phyloP scores from a whole-genome alignment of 495 filamentous ascomycete genomes.

The Aspergillus affinis region DNA sequence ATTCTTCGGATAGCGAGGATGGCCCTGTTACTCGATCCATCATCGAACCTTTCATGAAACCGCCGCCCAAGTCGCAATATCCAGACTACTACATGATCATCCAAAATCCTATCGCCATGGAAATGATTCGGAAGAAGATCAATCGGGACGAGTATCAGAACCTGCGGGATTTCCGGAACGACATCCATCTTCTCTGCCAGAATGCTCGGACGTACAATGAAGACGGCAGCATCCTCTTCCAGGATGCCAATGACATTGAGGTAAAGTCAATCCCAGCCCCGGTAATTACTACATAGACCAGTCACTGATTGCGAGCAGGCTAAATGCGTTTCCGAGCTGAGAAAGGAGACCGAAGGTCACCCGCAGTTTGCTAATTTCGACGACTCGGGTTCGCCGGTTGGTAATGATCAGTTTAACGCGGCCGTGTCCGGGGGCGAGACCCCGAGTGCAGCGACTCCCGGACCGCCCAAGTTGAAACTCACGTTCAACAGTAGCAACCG shows the following conservation, averaged over 20 bases:
- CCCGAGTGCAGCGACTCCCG: constrained; percentile 58
- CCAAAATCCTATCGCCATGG: constrained; percentile 87
- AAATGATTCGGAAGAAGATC: constrained; percentile 87
- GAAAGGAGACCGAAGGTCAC: constrained; percentile 66
- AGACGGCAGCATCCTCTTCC: constrained; percentile 84
- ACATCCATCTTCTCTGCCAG: constrained; percentile 78
- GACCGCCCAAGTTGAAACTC: constrained; percentile 58
- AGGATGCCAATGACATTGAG: constrained; percentile 91
- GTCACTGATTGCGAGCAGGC: constrained; percentile 48
- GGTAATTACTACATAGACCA: constrained; percentile 2
- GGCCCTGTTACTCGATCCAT: constrained; percentile 65
- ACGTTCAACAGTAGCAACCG: constrained; percentile 52
- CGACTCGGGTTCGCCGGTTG: constrained; percentile 43
- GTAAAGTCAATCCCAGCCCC: constrained; percentile 50
- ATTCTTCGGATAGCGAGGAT: constrained; percentile 62
- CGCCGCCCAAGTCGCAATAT: constrained; percentile 83
- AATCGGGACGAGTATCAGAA: constrained; percentile 88
- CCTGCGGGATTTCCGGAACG: constrained; percentile 74
- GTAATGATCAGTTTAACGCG: constrained; percentile 64
- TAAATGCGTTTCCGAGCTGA: constrained; percentile 65
- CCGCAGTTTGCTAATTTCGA: constrained; percentile 76
- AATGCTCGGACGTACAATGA: constrained; percentile 97
- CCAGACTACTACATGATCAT: constrained; percentile 95
- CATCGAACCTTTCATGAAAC: constrained; percentile 91
- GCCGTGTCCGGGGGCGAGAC: constrained; percentile 69